Conservation (phyloP, 129 eudicot species). For the Escallonia rubra region DNA sequence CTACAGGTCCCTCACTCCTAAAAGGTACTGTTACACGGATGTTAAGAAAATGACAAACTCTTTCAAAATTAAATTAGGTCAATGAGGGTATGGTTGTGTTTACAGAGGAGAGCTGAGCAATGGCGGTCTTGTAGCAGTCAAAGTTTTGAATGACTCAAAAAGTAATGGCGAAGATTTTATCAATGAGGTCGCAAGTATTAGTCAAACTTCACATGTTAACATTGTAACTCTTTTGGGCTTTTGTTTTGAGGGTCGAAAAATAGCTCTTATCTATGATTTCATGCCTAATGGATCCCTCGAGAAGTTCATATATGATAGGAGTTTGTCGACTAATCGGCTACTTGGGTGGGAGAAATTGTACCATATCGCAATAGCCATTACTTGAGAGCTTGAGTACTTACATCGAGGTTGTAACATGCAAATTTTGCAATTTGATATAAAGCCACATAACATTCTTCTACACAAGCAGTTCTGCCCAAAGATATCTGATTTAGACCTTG, state of each 20-base stretch:
- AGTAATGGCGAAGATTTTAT: constrained; percentile 13
- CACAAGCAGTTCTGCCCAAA: constrained; percentile 23
- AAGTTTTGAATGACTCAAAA: constrained; percentile 10
- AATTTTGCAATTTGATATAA: constrained; percentile 28
- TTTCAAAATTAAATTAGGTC: constrained; percentile 2
- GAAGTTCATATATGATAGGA: constrained; percentile 14
- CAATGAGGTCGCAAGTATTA: constrained; percentile 22
- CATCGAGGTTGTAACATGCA: constrained; percentile 22
- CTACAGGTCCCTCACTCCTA: neutral
- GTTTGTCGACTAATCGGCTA: neutral
- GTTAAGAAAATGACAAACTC: constrained; percentile 15
- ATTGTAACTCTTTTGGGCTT: constrained; percentile 29
- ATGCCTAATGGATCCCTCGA: constrained; percentile 38
- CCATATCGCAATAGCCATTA: constrained; percentile 20
- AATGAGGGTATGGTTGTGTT: constrained; percentile 11
- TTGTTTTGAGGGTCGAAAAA: constrained; percentile 12
- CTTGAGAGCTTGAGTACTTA: constrained; percentile 27
- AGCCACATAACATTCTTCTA: constrained; percentile 27
- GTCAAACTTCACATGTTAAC: constrained; percentile 35
- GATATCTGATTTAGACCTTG: constrained; percentile 31
- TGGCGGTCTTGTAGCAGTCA: constrained; percentile 15
- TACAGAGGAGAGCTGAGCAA: constrained; percentile 5
- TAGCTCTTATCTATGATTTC: constrained; percentile 27
- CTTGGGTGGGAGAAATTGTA: constrained; percentile 21
- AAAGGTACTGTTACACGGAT: neutral